Evolutionary conservation across 2,329 filamentous ascomycete genomes (phyloP).

Genomic region (Daldinia sp.): DNA sequence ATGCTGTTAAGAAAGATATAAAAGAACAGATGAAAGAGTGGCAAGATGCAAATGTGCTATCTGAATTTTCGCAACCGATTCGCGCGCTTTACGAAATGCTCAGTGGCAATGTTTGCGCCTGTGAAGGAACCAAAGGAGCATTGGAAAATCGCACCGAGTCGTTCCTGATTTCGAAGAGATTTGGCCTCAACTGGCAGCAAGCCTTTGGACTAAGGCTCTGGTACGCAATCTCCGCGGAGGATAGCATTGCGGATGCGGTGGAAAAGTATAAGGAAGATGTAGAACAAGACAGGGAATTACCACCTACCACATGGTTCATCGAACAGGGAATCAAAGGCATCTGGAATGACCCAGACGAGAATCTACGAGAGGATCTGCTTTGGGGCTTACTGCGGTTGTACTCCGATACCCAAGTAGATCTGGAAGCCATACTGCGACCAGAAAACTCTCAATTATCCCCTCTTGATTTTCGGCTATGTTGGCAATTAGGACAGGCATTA

Average conservation of each 20-base stretch:
- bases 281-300: constrained; percentile 75
- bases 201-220: constrained; percentile 91
- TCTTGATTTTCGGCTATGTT: constrained; percentile 80
- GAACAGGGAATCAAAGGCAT: constrained; percentile 68
- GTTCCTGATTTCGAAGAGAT: constrained; percentile 85
- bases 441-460: constrained; percentile 81
- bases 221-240: constrained; percentile 79
- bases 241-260: constrained; percentile 79
- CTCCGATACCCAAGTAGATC: constrained; percentile 66
- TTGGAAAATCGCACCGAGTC: constrained; percentile 83
- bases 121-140: constrained; percentile 79
- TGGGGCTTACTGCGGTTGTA: constrained; percentile 90
- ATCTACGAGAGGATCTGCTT: constrained; percentile 78
- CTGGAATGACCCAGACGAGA: constrained; percentile 71
- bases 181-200: constrained; percentile 91
- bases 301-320: constrained; percentile 78
- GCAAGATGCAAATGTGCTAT: constrained; percentile 83
- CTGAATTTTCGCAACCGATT: constrained; percentile 86
- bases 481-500: constrained; percentile 84
- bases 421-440: constrained; percentile 80
- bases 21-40: constrained; percentile 84
- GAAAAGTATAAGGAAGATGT: constrained; percentile 80
- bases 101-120: constrained; percentile 86
- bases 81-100: constrained; percentile 91
- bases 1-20: constrained; percentile 78